Conservation (phyloP, 164 flowering plant genomes). For the Liquidambar formosana region DNA sequence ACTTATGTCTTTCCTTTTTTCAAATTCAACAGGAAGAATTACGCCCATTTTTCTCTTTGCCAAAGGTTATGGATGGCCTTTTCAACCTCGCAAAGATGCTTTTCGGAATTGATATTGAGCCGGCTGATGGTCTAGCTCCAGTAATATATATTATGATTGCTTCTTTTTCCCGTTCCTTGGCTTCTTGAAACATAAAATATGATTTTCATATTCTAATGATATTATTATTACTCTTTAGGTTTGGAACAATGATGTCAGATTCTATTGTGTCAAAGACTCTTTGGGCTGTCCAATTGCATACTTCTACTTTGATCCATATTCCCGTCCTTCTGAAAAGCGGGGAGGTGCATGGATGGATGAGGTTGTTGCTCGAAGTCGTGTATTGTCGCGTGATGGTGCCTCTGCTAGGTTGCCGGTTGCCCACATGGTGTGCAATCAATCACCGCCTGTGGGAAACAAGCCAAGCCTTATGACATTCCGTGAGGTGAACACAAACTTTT, state of each 20-base stretch:
- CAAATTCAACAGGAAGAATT: slow-evolving; percentile 75
- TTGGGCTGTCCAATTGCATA: slow-evolving; percentile 82
- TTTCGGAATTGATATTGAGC: slow-evolving; percentile 75
- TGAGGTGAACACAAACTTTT: slow-evolving; percentile 52
- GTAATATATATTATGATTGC: slow-evolving; percentile 40
- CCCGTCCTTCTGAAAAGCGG: slow-evolving; percentile 93
- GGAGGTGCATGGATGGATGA: slow-evolving; percentile 99
- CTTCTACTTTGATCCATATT: slow-evolving; percentile 97
- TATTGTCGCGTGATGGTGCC: slow-evolving; percentile 67
- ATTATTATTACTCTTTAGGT: slow-evolving; percentile 43
- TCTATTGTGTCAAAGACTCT: slow-evolving; percentile 80
- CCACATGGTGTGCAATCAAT: slow-evolving; percentile 97
- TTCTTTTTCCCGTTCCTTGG: slow-evolving; percentile 13
- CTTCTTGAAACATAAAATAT: not conserved
- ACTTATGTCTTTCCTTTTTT: slow-evolving; percentile 7
- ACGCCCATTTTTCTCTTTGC: slow-evolving; percentile 92
- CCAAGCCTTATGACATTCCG: slow-evolving; percentile 98
- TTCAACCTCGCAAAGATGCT: slow-evolving; percentile 82
- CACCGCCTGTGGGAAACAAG: slow-evolving; percentile 88
- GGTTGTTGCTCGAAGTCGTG: slow-evolving; percentile 85
- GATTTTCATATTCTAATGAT: slow-evolving; percentile 4
- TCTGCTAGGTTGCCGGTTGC: slow-evolving; percentile 87
- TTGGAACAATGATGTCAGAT: slow-evolving; percentile 86
- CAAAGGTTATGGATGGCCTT: slow-evolving; percentile 97
- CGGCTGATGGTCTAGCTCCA: slow-evolving; percentile 93